These are phyloP conservation scores for Cercis canadensis DNA, from an alignment of 306 rosid species.

Conservation along the genomic window DNA sequence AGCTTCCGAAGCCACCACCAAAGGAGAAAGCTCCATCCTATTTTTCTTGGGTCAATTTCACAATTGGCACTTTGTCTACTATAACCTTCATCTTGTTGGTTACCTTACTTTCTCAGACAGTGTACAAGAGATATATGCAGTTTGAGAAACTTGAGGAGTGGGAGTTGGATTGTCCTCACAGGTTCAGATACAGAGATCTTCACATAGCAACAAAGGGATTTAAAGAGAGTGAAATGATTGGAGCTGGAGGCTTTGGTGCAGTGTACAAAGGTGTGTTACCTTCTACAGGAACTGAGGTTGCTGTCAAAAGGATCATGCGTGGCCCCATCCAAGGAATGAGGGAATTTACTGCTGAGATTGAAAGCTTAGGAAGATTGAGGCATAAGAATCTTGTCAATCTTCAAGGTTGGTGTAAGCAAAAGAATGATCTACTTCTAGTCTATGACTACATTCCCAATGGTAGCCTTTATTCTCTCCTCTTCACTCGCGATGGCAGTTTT, in stretches of 20 bases:
- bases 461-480: constrained; percentile 55
- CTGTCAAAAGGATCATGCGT: constrained; percentile 60
- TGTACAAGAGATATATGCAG: constrained; percentile 41
- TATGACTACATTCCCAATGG: constrained; percentile 76
- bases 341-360: constrained; percentile 77
- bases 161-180: constrained; percentile 84
- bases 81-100: constrained; percentile 40
- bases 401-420: constrained; percentile 87
- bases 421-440: constrained; percentile 61
- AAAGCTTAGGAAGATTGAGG: constrained; percentile 76
- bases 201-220: constrained; percentile 67
- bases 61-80: constrained; percentile 44
- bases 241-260: constrained; percentile 78
- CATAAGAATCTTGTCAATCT: constrained; percentile 80
- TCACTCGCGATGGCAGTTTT: constrained; percentile 35
- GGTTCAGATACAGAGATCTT: constrained; percentile 69
- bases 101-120: constrained; percentile 11
- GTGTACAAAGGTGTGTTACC: constrained; percentile 66
- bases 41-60: constrained; percentile 31
- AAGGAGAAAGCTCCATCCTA: no score
- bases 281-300: constrained; percentile 57
- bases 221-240: constrained; percentile 55
- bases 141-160: constrained; percentile 70
- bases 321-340: constrained; percentile 56
- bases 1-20: no score